Percentiles rank a stretch among this genome's conserved stretches.
These are phyloP conservation scores for Detonula confervacea DNA, from an alignment of 352 stramenopile species.

Conservation along the genomic window DNA sequence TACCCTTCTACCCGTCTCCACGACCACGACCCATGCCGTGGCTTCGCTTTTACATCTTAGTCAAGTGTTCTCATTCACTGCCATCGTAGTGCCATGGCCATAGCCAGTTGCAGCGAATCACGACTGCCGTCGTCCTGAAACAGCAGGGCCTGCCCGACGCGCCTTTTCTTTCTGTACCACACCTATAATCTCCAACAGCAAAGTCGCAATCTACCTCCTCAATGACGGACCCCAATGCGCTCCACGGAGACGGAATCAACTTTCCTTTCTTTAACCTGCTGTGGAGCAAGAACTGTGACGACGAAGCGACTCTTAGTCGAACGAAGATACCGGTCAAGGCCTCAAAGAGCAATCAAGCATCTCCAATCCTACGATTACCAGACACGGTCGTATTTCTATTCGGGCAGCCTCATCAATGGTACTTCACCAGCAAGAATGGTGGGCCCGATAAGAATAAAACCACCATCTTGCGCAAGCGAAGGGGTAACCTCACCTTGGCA, in stretches of 20 bases:
- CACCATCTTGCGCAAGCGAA: constrained; percentile 55
- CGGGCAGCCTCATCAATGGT: constrained; percentile 92
- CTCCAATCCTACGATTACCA: constrained; percentile 87
- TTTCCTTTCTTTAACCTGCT: constrained; percentile 62
- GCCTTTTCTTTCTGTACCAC: no score
- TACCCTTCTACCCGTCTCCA: no score
- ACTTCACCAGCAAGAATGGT: constrained; percentile 89
- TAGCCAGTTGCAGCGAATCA: no score
- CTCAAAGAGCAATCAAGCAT: not conserved
- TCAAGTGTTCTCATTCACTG: no score
- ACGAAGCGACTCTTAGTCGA: constrained; percentile 66
- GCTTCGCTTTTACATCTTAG: no score
- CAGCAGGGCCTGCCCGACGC: no score
- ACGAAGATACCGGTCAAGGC: not conserved
- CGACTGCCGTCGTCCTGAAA: no score
- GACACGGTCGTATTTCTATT: constrained; percentile 94
- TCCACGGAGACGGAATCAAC: constrained; percentile 57
- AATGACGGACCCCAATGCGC: constrained; percentile 6
- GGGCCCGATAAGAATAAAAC: constrained; percentile 69
- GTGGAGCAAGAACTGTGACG: constrained; percentile 90
- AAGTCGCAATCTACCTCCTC: no score
- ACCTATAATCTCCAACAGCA: no score
- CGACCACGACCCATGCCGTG: no score
- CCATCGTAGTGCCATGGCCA: no score
- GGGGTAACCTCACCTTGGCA: constrained; percentile 89